A percentile compares a stretch with the other conserved stretches of the same genome.
phyloP scores from a whole-genome alignment of 2,329 filamentous ascomycete species.

The Penicillium sp. region DNA sequence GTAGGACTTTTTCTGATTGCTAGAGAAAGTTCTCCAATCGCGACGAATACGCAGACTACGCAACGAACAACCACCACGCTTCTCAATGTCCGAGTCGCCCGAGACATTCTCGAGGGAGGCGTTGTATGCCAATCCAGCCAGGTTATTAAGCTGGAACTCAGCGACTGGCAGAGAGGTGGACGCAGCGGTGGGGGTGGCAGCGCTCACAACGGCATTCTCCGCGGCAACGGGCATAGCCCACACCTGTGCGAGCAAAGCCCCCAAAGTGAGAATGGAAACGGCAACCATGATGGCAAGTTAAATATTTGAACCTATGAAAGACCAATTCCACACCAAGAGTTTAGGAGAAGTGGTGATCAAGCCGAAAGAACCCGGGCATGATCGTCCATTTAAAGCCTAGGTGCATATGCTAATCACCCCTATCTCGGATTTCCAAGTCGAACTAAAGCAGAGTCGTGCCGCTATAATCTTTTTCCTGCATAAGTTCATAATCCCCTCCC shows the following conservation, averaged over 20 bases:
- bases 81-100: neutral
- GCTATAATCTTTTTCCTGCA: neutral
- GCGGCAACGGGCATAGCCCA: conserved; percentile 16
- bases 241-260: conserved; percentile 14
- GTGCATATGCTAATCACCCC: neutral
- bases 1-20: conserved; percentile 41
- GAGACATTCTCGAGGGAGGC: conserved; percentile 9
- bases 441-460: neutral
- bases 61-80: conserved; percentile 15
- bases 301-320: neutral
- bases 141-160: conserved; percentile 15
- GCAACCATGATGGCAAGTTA: conserved; percentile 16
- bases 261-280: conserved; percentile 15
- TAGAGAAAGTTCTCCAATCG: conserved; percentile 35
- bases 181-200: conserved; percentile 1
- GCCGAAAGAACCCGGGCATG: neutral
- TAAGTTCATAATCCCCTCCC: neutral
- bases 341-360: neutral
- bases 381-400: neutral
- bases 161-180: conserved; percentile 12
- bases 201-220: neutral
- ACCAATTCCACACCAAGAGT: conserved; percentile 1
- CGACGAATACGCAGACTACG: conserved; percentile 25
- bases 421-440: neutral
- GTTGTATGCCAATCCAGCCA: conserved; percentile 19